These are phyloP conservation scores for Magnusiomyces clavatus DNA, from an alignment of 1,139 yeast species.

Conservation along the genomic window DNA sequence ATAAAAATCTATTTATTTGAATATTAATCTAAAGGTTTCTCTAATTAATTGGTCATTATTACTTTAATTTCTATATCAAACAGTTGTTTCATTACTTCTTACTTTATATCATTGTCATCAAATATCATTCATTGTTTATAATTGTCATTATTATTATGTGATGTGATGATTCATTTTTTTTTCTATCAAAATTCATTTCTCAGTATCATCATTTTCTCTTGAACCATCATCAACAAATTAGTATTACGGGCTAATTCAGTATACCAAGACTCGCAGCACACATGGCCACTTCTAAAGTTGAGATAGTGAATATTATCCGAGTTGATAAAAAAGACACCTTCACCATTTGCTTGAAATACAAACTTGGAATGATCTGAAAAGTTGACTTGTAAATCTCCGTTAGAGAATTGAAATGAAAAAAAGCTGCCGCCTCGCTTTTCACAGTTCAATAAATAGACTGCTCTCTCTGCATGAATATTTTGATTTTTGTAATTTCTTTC, in stretches of 20 bases:
- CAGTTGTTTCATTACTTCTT: background rate
- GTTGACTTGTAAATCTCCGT: slow-evolving; percentile 88
- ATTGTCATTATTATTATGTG: too few species aligned
- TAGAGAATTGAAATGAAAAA: slow-evolving; percentile 85
- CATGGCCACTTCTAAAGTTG: background rate
- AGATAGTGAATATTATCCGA: background rate
- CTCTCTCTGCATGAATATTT: slow-evolving; percentile 3
- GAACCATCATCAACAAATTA: too few species aligned
- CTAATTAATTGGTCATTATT: too few species aligned
- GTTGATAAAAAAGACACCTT: slow-evolving; percentile 72
- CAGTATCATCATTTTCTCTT: too few species aligned
- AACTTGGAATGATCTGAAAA: slow-evolving; percentile 92
- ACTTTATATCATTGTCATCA: background rate
- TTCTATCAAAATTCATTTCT: too few species aligned
- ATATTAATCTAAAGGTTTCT: too few species aligned
- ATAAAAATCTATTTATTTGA: too few species aligned
- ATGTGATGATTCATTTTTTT: too few species aligned
- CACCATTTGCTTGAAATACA: slow-evolving; percentile 68
- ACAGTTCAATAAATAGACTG: slow-evolving; percentile 16
- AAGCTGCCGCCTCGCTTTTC: slow-evolving; percentile 14
- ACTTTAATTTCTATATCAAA: too few species aligned
- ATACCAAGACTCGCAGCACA: slow-evolving; percentile 1
- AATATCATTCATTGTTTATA: background rate
- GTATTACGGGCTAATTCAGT: too few species aligned
- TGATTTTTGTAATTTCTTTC: background rate